Percentiles rank a stretch among this genome's conserved stretches.
phyloP scores from a whole-genome alignment of 2,329 filamentous ascomycete species.

The Fusarium beomiforme region DNA sequence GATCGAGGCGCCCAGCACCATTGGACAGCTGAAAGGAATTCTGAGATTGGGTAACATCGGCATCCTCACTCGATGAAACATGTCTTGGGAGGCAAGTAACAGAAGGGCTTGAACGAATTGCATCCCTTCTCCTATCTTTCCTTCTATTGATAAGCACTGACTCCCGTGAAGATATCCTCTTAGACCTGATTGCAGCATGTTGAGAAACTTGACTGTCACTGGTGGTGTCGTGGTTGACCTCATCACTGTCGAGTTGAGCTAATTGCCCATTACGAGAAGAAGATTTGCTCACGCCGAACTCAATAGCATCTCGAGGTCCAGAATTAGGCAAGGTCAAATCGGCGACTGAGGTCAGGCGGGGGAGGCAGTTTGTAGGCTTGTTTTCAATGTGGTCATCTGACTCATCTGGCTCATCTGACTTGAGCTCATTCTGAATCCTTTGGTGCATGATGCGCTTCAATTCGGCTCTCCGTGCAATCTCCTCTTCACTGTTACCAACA shows the following conservation, averaged over 20 bases:
- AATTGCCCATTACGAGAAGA: neutral
- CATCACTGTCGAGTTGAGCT: neutral
- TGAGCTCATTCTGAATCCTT: conserved; percentile 67
- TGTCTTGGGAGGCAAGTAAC: neutral
- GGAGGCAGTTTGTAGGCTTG: conserved; percentile 40
- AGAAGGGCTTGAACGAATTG: neutral
- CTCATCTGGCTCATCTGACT: conserved; percentile 55
- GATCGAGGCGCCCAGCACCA: conserved; percentile 27
- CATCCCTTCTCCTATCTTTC: neutral
- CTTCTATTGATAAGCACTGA: neutral
- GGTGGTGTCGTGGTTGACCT: neutral
- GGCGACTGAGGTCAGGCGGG: conserved; percentile 39
- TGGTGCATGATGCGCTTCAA: conserved; percentile 64
- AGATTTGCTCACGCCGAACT: conserved; percentile 50
- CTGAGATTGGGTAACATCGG: conserved; percentile 16
- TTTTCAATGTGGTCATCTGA: conserved; percentile 48
- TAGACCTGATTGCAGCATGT: neutral
- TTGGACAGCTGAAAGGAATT: conserved; percentile 34
- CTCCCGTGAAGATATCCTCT: neutral
- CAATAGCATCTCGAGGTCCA: conserved; percentile 61
- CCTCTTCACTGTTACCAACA: conserved; percentile 60
- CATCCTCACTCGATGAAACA: neutral
- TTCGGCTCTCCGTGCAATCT: conserved; percentile 65
- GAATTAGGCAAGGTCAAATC: conserved; percentile 46
- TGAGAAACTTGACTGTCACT: neutral